Evolutionary conservation across 78 protist genomes (phyloP), one percentile per base, ranked within the genome.

Genomic region (Fonticula alba): DNA sequence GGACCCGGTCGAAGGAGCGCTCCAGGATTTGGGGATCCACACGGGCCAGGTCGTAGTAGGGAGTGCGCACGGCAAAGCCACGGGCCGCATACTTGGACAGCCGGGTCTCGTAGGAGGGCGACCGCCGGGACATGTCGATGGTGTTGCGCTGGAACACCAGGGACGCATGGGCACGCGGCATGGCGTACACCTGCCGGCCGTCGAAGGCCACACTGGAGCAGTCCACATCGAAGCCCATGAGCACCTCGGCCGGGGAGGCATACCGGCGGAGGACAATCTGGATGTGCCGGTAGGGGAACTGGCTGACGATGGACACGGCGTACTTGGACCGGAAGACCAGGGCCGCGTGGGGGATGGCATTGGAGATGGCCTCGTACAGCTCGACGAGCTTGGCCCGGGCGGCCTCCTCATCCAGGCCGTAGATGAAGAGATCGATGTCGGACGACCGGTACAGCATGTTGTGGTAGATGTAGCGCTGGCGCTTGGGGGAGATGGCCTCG

Each of bases 1-100:
- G 20, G 46, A 29, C 31, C 59, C 32, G 2, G 27, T 36, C 26
- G 7, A 38, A 38, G 43, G 17, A 9, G 43, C 43, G 43, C 51
- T 13, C 61, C 3, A 47, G 2, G 7, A 14, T 11, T 17, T 7
- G 15, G 29, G 49, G 35, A 27, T 72, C 43, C 24, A 69, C 3
- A 9, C n/a, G 24, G 19, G 4, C 17, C 22, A 24, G 38, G 22
- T 19, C 35, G 15, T 32, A 40, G 4, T 0, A 3, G 10, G 72
- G 78, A 4, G 55, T 26, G 35, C 22, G 13, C 20, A 72, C 31
- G 27, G 55, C 70, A 35, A 72, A 72, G 31, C 76, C 73, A 3
- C 76, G 43, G 26, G 14, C 7, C 10, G 53, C 75, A 51, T 69
- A 72, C 62, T 72, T 72, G 62, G 9, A 7, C 35, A 72, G 38